A percentile compares a stretch with the other conserved stretches of the same genome.
phyloP scores from a whole-genome alignment of 2,329 filamentous ascomycete genomes.

The Blastomyces percursus region DNA sequence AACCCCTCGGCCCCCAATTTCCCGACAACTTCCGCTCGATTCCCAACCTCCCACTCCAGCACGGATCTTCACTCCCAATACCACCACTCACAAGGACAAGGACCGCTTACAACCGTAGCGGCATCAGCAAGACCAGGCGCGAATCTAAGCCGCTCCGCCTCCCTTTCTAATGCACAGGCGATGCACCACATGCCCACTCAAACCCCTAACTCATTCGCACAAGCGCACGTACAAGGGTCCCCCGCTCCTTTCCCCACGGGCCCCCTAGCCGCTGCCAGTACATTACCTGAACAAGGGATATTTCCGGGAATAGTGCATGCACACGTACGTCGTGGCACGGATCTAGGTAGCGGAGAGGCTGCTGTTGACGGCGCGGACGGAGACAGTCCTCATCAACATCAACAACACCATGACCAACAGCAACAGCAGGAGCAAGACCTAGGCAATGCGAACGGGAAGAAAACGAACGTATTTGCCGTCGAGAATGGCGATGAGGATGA shows the following conservation, averaged over 20 bases:
- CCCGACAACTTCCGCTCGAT: conserved; percentile 6
- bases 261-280: not conserved
- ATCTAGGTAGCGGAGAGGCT: not conserved
- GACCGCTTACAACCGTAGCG: not conserved
- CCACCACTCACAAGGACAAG: not conserved
- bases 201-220: not conserved
- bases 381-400: not conserved
- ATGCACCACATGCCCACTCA: not conserved
- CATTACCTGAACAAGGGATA: conserved; percentile 28
- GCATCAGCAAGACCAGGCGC: not conserved
- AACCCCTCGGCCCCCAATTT: conserved; percentile 10
- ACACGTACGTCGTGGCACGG: conserved; percentile 12
- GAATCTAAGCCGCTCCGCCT: not conserved
- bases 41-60: conserved; percentile 4
- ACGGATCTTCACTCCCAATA: conserved; percentile 11
- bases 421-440: not conserved
- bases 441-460: not conserved
- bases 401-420: not conserved
- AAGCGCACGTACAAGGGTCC: not conserved
- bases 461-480: not conserved
- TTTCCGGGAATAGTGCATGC: conserved; percentile 36
- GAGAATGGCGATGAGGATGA: not conserved
- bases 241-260: conserved; percentile 9
- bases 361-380: not conserved
- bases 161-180: conserved; percentile 2